Percentiles rank a stretch among this genome's conserved stretches.
phyloP scores from a whole-genome alignment of 805 yeast genomes.

The Candida ovalis region DNA sequence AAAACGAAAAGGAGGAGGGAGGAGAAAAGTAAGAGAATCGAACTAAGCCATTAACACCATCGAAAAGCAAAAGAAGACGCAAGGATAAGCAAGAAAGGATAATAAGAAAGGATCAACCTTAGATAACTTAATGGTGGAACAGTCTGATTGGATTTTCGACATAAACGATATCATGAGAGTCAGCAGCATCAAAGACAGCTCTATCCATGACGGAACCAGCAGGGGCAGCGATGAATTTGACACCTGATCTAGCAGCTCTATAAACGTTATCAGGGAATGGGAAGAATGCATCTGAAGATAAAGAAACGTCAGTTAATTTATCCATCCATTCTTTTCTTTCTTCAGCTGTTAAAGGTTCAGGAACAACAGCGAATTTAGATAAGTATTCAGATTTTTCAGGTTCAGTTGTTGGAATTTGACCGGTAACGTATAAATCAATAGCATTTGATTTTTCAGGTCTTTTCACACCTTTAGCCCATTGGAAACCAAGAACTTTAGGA shows the following conservation, averaged over 20 bases:
- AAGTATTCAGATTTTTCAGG: slow-evolving; percentile 94
- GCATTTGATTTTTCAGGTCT: slow-evolving; percentile 99
- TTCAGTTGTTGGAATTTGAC: slow-evolving; percentile 85
- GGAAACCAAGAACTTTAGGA: slow-evolving; percentile 85
- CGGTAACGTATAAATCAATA: slow-evolving; percentile 87
- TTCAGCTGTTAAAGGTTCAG: slow-evolving; percentile 73
- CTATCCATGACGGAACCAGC: slow-evolving; percentile 97
- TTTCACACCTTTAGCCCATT: slow-evolving; percentile 98
- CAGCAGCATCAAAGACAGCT: slow-evolving; percentile 95
- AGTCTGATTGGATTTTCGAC: slow-evolving; percentile 96
- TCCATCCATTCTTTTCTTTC: slow-evolving; percentile 88
- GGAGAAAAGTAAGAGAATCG: too few relatives aligned
- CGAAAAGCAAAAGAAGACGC: neutral
- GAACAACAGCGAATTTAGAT: slow-evolving; percentile 79
- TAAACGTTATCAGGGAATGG: slow-evolving; percentile 99
- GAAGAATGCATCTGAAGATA: slow-evolving; percentile 98
- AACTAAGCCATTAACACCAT: neutral
- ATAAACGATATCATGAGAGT: slow-evolving; percentile 82
- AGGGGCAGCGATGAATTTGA: slow-evolving; percentile 93
- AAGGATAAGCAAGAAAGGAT: neutral
- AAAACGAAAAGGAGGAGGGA: too few relatives aligned
- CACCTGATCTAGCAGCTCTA: slow-evolving; percentile 97
- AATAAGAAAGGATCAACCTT: neutral
- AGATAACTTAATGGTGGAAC: slow-evolving; percentile 79
- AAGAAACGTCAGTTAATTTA: slow-evolving; percentile 79